A percentile compares a stretch with the other conserved stretches of the same genome.
Evolutionary conservation across 2,329 filamentous ascomycete genomes (phyloP).

Genomic region (Eutypa lata): DNA sequence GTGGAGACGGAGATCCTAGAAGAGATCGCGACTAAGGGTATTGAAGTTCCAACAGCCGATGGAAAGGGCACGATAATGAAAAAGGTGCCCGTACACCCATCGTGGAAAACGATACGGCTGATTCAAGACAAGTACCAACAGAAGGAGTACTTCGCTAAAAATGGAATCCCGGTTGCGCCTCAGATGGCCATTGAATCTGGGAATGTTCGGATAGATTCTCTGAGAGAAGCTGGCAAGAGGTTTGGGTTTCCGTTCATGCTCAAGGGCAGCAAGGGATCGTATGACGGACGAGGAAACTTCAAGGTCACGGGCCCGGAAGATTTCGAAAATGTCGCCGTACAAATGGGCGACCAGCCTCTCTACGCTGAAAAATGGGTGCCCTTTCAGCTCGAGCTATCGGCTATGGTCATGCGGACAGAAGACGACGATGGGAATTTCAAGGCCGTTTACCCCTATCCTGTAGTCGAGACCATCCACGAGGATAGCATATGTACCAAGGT

Average conservation of each 20-base stretch:
- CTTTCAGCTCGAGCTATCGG: slow-evolving; percentile 83
- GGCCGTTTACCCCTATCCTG: slow-evolving; percentile 70
- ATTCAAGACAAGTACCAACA: slow-evolving; percentile 95
- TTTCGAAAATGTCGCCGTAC: slow-evolving; percentile 61
- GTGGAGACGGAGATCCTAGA: slow-evolving; percentile 87
- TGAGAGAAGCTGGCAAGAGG: slow-evolving; percentile 59
- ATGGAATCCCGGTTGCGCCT: slow-evolving; percentile 69
- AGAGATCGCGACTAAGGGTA: slow-evolving; percentile 67
- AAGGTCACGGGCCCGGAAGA: slow-evolving; percentile 44
- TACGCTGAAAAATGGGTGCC: slow-evolving; percentile 90
- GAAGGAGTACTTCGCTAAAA: slow-evolving; percentile 71
- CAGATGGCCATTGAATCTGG: slow-evolving; percentile 61
- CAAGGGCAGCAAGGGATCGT: slow-evolving; percentile 85
- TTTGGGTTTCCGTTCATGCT: slow-evolving; percentile 88
- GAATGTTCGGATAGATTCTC: slow-evolving; percentile 53
- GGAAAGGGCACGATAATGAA: slow-evolving; percentile 36
- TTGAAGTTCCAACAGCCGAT: slow-evolving; percentile 45
- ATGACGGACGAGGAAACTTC: slow-evolving; percentile 78
- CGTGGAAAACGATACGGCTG: slow-evolving; percentile 78
- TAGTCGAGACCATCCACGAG: slow-evolving; percentile 92
- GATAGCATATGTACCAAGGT: slow-evolving; percentile 93
- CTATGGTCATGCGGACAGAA: slow-evolving; percentile 91
- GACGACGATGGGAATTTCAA: slow-evolving; percentile 53
- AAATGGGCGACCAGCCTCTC: slow-evolving; percentile 67
- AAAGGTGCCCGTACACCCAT: slow-evolving; percentile 68